These are phyloP conservation scores for Lyophyllum shimeji DNA, from an alignment of 768 basidiomycete species.

Conservation along the genomic window DNA sequence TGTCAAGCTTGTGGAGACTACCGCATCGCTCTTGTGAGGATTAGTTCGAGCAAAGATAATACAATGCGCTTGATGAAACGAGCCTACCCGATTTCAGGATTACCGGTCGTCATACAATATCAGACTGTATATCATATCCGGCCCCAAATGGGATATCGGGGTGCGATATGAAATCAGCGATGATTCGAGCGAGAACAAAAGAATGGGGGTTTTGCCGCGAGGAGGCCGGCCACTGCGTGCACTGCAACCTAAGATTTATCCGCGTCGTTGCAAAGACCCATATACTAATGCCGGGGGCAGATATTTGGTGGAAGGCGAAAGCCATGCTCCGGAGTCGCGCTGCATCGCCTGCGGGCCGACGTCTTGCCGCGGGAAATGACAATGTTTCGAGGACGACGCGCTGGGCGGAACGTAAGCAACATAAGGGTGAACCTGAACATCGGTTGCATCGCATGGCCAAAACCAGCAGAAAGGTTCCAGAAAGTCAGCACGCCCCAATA, in stretches of 20 bases:
- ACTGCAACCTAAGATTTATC: background rate
- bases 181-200: constrained; percentile 10
- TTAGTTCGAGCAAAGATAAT: background rate
- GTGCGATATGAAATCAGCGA: constrained; percentile 9
- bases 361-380: background rate
- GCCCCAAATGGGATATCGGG: background rate
- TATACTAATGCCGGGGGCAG: constrained; percentile 3
- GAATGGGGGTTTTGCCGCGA: constrained; percentile 2
- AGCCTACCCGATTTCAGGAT: background rate
- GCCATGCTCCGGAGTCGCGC: constrained; percentile 5
- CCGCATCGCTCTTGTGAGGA: background rate
- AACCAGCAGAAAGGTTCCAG: constrained; percentile 5
- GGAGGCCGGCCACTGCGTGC: background rate
- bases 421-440: constrained; percentile 1
- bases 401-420: constrained; percentile 11
- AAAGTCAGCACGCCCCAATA: background rate
- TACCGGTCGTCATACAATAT: background rate
- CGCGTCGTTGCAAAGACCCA: background rate
- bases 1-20: constrained; percentile 2
- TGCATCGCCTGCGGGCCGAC: constrained; percentile 2
- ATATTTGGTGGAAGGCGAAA: constrained; percentile 8
- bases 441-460: background rate
- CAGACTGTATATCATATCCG: background rate
- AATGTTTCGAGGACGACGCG: background rate
- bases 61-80: background rate